These are phyloP conservation scores for Zygoascus flipseniorum DNA, from an alignment of 805 yeast species.

Conservation along the genomic window DNA sequence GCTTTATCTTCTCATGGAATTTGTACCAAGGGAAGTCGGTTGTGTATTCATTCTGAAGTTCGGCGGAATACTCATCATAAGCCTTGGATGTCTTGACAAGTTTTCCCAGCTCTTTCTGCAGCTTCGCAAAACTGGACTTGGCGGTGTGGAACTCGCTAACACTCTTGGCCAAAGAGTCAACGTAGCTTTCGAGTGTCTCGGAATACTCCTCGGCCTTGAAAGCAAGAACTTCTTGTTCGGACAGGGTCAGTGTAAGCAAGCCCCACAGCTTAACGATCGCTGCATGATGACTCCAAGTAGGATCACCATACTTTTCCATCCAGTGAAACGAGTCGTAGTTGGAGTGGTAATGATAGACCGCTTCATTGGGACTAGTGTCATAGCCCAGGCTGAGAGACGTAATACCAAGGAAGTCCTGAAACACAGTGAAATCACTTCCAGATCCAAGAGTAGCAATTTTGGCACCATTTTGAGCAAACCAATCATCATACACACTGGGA, in stretches of 20 bases:
- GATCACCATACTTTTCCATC: constrained; percentile 59
- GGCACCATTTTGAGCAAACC: constrained; percentile 24
- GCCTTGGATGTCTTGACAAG: constrained; percentile 26
- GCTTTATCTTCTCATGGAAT: constrained; percentile 16
- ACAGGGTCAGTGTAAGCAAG: constrained; percentile 37
- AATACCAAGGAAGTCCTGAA: constrained; percentile 34
- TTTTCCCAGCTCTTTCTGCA: constrained; percentile 14
- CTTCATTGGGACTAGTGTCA: constrained; percentile 34
- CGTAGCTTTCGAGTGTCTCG: constrained; percentile 30
- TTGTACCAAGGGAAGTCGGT: constrained; percentile 77
- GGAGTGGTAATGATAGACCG: constrained; percentile 70
- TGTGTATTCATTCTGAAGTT: constrained; percentile 43
- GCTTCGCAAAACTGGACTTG: constrained; percentile 10
- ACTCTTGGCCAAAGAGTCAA: constrained; percentile 26
- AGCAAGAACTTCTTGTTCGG: constrained; percentile 40
- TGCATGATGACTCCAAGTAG: constrained; percentile 52
- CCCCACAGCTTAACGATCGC: constrained; percentile 48
- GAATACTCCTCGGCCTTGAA: constrained; percentile 39
- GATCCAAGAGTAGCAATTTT: constrained; percentile 48
- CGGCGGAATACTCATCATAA: constrained; percentile 42
- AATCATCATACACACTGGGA: constrained; percentile 27
- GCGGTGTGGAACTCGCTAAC: not conserved
- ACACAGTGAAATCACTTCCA: constrained; percentile 55
- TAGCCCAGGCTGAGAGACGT: constrained; percentile 52
- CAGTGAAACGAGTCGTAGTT: constrained; percentile 65